Conservation (phyloP, 2,329 filamentous ascomycete genomes). For the Xylariaceae sp. region DNA sequence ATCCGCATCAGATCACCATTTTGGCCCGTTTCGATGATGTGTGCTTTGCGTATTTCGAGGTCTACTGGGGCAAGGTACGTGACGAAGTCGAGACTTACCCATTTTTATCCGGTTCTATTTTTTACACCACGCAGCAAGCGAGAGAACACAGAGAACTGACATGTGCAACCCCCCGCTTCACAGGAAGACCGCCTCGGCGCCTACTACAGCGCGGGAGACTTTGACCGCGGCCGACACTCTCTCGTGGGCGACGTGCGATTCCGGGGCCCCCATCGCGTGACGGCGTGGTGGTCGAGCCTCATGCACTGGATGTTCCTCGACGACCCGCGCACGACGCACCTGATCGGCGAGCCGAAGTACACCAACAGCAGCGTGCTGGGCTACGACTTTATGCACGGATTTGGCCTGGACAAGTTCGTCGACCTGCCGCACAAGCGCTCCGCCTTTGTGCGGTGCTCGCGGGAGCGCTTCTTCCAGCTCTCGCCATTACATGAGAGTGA, state of each 20-base stretch:
- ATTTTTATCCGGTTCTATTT: too few species aligned
- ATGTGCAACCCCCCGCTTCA: not conserved
- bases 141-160: not conserved
- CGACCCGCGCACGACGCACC: constrained; percentile 51
- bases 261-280: constrained; percentile 56
- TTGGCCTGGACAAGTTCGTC: constrained; percentile 67
- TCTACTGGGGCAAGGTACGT: constrained; percentile 67
- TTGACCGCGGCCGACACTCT: constrained; percentile 55
- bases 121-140: too few species aligned
- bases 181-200: constrained; percentile 53
- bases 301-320: constrained; percentile 62
- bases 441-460: constrained; percentile 59
- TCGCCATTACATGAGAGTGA: constrained; percentile 55
- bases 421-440: constrained; percentile 70
- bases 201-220: constrained; percentile 52
- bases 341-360: constrained; percentile 68
- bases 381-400: constrained; percentile 71
- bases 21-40: constrained; percentile 68
- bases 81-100: too few species aligned
- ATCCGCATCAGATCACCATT: constrained; percentile 67
- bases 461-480: constrained; percentile 67
- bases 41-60: constrained; percentile 73
- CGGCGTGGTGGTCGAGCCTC: constrained; percentile 57
- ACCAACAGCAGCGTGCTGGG: constrained; percentile 66
- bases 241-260: constrained; percentile 56